Base-by-base conservation (phyloP, 179 eudicot genomes). In the Carnegiea gigantea region DNA sequence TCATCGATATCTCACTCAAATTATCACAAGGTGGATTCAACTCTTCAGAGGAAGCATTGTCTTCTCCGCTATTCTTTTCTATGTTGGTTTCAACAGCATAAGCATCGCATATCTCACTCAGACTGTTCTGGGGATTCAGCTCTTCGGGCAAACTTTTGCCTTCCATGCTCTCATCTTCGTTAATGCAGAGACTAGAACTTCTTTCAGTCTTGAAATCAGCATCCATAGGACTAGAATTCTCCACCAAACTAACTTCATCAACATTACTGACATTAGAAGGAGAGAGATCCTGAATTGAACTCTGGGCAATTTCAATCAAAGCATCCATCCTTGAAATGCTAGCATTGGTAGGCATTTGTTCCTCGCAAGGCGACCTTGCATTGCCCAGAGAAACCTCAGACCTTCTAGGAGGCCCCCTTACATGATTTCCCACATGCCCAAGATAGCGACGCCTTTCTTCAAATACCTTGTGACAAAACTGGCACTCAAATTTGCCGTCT, bases 401-500 rank as follows among this genome's bases (percentile, higher is more conserved):
- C 21, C 53, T 79, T 73, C 81, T 87, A 24, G 81, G 84, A 80
- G 85, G 51, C 80, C 84, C 89, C 83, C 88, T 89, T n/a, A 88
- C 88, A 59, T 91, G 92, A 76, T 85, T 80, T 77, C 90, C 95
- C 53, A 89, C 90, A 85, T 91, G 92, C 73, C 91, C 88, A 75
- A 84, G 85, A 70, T 89, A 89, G 40, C 90, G 89, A 20, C 89
- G 89, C 76, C 86, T 82, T 83, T 89, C 92, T 72, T 89, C 84
- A 82, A 89, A 90, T 53, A 85, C 89, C 85, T 90, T 89, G 74
- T 88, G 87, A 70, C 92, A 91, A 78, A 89, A 86, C 85, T 89
- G 90, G 81, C 93, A 87, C 78, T 86, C 91, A 76, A 73, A 89
- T 78, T 88, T 92, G 48, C 92, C 92, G 64, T 92, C 92, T 84